phyloP scores from a whole-genome alignment of 2,329 filamentous ascomycete genomes.

The Fusarium sp. region DNA sequence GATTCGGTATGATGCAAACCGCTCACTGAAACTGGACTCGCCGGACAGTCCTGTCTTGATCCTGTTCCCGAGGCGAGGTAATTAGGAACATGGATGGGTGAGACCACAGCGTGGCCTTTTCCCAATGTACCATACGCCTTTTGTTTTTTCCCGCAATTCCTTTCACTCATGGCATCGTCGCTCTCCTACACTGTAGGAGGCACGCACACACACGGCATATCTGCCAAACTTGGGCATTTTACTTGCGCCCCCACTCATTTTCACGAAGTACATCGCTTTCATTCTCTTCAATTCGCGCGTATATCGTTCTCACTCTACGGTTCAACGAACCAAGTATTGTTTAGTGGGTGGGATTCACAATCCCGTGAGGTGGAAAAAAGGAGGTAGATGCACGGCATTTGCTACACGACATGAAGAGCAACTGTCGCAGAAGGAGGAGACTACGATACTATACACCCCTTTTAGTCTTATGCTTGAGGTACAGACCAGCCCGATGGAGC shows the following conservation, averaged over 20 bases:
- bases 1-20: slow-evolving; percentile 53
- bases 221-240: slow-evolving; percentile 39
- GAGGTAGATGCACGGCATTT: slow-evolving; percentile 43
- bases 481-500: slow-evolving; percentile 29
- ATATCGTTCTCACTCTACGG: slow-evolving; percentile 30
- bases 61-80: slow-evolving; percentile 22
- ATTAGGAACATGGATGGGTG: slow-evolving; percentile 27
- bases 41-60: slow-evolving; percentile 18
- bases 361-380: slow-evolving; percentile 37
- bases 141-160: slow-evolving; percentile 41
- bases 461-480: slow-evolving; percentile 45
- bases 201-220: slow-evolving; percentile 35
- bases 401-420: slow-evolving; percentile 49
- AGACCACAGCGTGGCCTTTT: slow-evolving; percentile 16
- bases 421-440: slow-evolving; percentile 37
- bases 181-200: slow-evolving; percentile 10
- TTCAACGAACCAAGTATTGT: slow-evolving; percentile 49
- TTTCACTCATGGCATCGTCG: slow-evolving; percentile 38
- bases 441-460: slow-evolving; percentile 32
- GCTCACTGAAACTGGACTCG: slow-evolving; percentile 40
- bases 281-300: slow-evolving; percentile 39
- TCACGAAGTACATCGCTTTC: slow-evolving; percentile 35
- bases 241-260: slow-evolving; percentile 41
- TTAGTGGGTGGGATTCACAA: slow-evolving; percentile 45
- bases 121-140: slow-evolving; percentile 40